Evolutionary conservation across 2,329 filamentous ascomycete genomes (phyloP), one percentile per base, ranked within the genome.

Genomic region (Fusarium newnesense): DNA sequence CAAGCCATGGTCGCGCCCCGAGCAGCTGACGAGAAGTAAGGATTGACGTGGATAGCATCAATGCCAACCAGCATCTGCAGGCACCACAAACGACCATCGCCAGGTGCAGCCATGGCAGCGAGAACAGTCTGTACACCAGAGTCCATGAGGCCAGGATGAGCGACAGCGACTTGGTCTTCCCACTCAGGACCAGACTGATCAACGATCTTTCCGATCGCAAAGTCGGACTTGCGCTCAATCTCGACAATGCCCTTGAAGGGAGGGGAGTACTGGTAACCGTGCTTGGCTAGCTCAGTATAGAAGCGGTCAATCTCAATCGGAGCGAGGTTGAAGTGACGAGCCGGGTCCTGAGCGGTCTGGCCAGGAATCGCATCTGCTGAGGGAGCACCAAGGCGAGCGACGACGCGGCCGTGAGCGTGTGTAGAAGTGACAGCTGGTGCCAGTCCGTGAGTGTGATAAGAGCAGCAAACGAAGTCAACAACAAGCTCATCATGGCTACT

Each of bases 171-270:
- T 19, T 62, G 32, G 5, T 58, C 60, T 2, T 62, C 40, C 60
- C 60, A 62, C 9, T 58, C 60, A 12, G 60, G 42, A 1, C 60
- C 60, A 4, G 60, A 62, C 24, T 62, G 60, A 5, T 62, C 60
- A 5, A 58, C 30, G 2, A 62, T 43, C 32, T 62, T 62, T 18
- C 60, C 60, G 16, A 62, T 56, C 9, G 60, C 52, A 62, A 58
- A 58, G 24, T 62, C 60, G 21, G 60, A 62, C 52, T 62, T 62
- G 7, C 60, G 60, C n/a, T 57, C 37, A 21, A 62, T 62, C 52
- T 62, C 52, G 15, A 62, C 50, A 15, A 62, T 62, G 11, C 60
- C 60, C n/a, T 58, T 62, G 50, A 62, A 62, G 4, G 60, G 60
- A 18, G 60, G 60, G 1, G 60, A 42, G 3, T 62, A 62, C 32